Base-by-base conservation (phyloP, 2,329 filamentous ascomycete species). In the Aspergillus hiratsukae region DNA sequence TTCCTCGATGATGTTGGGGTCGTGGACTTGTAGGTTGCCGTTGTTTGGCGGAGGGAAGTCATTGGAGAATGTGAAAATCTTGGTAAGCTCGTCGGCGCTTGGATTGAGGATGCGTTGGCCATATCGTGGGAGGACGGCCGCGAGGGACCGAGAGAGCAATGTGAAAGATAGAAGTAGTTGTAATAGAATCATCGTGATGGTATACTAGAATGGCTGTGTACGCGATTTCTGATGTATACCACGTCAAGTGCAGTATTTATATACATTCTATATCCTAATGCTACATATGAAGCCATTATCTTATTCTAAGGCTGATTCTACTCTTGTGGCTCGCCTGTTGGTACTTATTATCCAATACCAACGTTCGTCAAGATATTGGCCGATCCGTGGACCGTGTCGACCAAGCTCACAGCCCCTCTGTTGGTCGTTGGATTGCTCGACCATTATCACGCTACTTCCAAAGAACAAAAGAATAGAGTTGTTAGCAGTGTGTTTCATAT, bases 1-100 rank as follows among this genome's bases (percentile, higher is more conserved):
- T 48, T 59, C 56, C 6, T 61, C 40, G 31, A 71, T 31, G 19
- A 71, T 64, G 37, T 69, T 69, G 5, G 68, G 68, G 43, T 71
- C 68, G 50, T 70, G 68, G 4, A 51, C 63, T 37, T 37, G 27
- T 14, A 66, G 17, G 17, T 66, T 53, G 14, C 61, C 66, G 11
- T 28, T 23, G n/a, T 67, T 68, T 8, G 66, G 56, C 1, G 61
- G 49, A 1, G 66, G 65, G 8, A 61, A 53, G 6, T 17, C n/a
- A 11, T 21, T 19, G 19, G 40, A 35, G 14, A 23, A 29, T 3
- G 27, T 28, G 3, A 53, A 48, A 11, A 35, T 31, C 11, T 28
- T 31, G 5, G 19, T 23, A 7, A 48, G 28, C 8, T 53, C 45
- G 19, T 21, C 4, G 28, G 43, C 41, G 10, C 27, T 48, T 3